A percentile compares a stretch with the other conserved stretches of the same genome.
Evolutionary conservation across 345 rosid species (phyloP).

Genomic region (Odontarrhena argentea): DNA sequence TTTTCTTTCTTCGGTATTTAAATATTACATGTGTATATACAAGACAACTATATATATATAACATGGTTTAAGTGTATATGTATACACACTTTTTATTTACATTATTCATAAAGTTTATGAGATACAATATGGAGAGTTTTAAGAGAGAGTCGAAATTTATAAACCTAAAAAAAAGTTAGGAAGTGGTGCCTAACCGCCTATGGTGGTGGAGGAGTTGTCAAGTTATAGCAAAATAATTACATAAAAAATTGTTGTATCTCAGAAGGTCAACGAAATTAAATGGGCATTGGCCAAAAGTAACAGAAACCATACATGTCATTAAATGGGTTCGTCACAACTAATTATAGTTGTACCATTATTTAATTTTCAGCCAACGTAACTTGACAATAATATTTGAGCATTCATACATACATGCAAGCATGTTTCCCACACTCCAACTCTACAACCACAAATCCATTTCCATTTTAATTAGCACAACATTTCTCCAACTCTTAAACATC

Average conservation of each 20-base stretch:
- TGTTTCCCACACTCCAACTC: conserved; percentile 16
- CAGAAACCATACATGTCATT: background rate
- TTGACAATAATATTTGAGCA: conserved; percentile 20
- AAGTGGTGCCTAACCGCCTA: conserved; percentile 2
- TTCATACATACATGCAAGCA: conserved; percentile 6
- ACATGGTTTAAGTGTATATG: no score
- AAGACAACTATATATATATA: no score
- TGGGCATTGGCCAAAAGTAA: background rate
- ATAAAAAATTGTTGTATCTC: background rate
- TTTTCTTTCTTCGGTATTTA: background rate
- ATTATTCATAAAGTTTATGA: background rate
- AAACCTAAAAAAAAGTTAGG: background rate
- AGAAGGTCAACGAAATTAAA: conserved; percentile 25
- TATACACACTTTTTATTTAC: background rate
- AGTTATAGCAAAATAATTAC: background rate
- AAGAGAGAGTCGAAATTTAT: background rate
- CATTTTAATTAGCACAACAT: background rate
- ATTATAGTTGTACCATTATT: background rate
- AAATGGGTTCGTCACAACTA: background rate
- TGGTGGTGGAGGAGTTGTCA: conserved; percentile 17
- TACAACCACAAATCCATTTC: conserved; percentile 16
- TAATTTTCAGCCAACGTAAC: conserved; percentile 1
- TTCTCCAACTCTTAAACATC: no score
- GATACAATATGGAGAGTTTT: background rate
- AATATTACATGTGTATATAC: background rate